Conservation (phyloP, 768 basidiomycete genomes). For the Brasilioporus rufonigricans region DNA sequence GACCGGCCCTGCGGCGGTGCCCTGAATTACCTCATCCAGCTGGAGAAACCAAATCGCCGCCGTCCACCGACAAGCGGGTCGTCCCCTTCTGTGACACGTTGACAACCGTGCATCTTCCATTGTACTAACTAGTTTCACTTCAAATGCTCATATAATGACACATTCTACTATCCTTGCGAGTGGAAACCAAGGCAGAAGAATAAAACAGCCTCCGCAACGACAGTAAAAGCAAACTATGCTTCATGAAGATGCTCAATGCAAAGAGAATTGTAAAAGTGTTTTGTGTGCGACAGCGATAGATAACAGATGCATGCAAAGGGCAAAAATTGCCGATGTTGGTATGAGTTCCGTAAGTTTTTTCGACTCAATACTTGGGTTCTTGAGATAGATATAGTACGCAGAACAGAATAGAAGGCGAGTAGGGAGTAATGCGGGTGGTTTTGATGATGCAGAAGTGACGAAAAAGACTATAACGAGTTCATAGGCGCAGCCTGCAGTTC, state of each 20-base stretch:
- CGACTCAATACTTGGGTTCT: slow-evolving; percentile 27
- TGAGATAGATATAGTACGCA: slow-evolving; percentile 39
- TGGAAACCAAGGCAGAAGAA: slow-evolving; percentile 7
- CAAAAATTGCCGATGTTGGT: slow-evolving; percentile 28
- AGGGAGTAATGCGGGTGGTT: slow-evolving; percentile 25
- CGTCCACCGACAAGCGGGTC: neutral
- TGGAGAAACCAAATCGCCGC: neutral
- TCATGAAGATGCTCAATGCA: slow-evolving; percentile 29
- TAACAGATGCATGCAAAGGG: slow-evolving; percentile 34
- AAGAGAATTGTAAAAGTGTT: slow-evolving; percentile 18
- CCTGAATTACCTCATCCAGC: neutral
- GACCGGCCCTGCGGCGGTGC: neutral
- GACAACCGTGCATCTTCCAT: neutral
- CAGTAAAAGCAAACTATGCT: slow-evolving; percentile 19
- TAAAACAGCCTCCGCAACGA: slow-evolving; percentile 16
- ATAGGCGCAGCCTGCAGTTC: slow-evolving; percentile 26
- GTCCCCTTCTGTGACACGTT: neutral
- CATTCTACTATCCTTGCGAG: slow-evolving; percentile 15
- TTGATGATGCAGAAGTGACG: slow-evolving; percentile 24
- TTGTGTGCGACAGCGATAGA: slow-evolving; percentile 30
- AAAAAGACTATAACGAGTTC: slow-evolving; percentile 13
- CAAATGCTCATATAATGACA: slow-evolving; percentile 8
- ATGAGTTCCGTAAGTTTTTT: slow-evolving; percentile 36
- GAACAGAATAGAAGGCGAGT: slow-evolving; percentile 30
- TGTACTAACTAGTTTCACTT: neutral